These are phyloP conservation scores for Dothidotthia symphoricarpi DNA, from an alignment of 2,329 filamentous ascomycete species.

Conservation along the genomic window DNA sequence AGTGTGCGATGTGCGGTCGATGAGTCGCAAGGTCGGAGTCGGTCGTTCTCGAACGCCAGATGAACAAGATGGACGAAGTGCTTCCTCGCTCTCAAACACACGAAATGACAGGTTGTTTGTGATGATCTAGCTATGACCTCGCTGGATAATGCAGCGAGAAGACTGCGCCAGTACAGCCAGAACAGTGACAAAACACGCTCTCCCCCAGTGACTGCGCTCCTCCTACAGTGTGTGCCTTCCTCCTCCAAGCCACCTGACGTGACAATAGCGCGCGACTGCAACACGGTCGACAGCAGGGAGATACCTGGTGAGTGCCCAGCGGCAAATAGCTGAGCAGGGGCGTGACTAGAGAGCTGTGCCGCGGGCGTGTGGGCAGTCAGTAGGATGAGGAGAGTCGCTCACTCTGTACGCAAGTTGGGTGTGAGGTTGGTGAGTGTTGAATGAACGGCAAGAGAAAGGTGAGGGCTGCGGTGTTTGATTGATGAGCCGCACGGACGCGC, in stretches of 20 bases:
- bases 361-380: not conserved
- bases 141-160: slow-evolving; percentile 33
- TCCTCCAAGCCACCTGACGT: slow-evolving; percentile 29
- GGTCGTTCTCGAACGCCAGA: slow-evolving; percentile 30
- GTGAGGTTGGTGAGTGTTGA: slow-evolving; percentile 7
- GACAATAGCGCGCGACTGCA: slow-evolving; percentile 19
- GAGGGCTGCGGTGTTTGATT: slow-evolving; percentile 4
- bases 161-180: slow-evolving; percentile 33
- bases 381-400: too few species aligned
- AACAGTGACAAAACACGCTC: slow-evolving; percentile 35
- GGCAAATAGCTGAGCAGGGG: slow-evolving; percentile 6
- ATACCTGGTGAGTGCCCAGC: slow-evolving; percentile 7
- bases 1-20: slow-evolving; percentile 25
- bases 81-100: slow-evolving; percentile 44
- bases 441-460: not conserved
- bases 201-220: slow-evolving; percentile 36
- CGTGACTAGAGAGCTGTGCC: slow-evolving; percentile 4
- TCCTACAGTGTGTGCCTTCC: slow-evolving; percentile 31
- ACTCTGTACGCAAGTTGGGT: not conserved
- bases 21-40: slow-evolving; percentile 24
- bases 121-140: slow-evolving; percentile 52
- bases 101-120: slow-evolving; percentile 43
- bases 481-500: slow-evolving; percentile 6
- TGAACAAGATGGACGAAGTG: slow-evolving; percentile 41
- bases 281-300: slow-evolving; percentile 10